Conservation (phyloP, 2,329 filamentous ascomycete genomes). For the Madurella fahalii region DNA sequence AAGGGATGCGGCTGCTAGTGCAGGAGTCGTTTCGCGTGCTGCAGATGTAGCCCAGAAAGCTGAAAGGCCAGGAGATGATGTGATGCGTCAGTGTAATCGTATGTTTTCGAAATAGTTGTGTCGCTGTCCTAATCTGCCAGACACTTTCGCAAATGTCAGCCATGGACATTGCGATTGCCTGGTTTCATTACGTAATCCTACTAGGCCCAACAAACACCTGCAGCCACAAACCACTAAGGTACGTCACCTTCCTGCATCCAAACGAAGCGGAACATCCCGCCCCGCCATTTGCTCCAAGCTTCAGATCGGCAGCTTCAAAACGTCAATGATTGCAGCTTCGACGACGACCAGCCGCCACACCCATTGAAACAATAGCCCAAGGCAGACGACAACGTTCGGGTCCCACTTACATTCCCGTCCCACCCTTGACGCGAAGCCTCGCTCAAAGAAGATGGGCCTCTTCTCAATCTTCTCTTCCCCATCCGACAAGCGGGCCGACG, state of each 20-base stretch:
- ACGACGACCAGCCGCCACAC: conserved; percentile 6
- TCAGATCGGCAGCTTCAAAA: not conserved
- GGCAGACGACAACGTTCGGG: no score
- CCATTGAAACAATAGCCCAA: no score
- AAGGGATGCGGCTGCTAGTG: no score
- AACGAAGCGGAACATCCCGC: conserved; percentile 12
- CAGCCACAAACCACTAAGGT: not conserved
- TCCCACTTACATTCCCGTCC: no score
- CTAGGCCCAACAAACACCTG: not conserved
- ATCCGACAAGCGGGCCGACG: conserved; percentile 46
- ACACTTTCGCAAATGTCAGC: not conserved
- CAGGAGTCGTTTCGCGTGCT: no score
- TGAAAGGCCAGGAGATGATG: no score
- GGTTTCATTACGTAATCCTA: conserved; percentile 5
- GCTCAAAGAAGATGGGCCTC: conserved; percentile 43
- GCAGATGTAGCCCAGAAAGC: no score
- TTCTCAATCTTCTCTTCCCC: conserved; percentile 39
- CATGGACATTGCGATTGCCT: not conserved
- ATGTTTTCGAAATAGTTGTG: no score
- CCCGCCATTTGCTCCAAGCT: not conserved
- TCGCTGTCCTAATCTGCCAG: no score
- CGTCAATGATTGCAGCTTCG: not conserved
- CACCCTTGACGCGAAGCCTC: no score
- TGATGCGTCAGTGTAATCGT: no score
- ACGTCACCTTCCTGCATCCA: not conserved